phyloP scores from a whole-genome alignment of 345 rosid genomes.

The Populus alba region DNA sequence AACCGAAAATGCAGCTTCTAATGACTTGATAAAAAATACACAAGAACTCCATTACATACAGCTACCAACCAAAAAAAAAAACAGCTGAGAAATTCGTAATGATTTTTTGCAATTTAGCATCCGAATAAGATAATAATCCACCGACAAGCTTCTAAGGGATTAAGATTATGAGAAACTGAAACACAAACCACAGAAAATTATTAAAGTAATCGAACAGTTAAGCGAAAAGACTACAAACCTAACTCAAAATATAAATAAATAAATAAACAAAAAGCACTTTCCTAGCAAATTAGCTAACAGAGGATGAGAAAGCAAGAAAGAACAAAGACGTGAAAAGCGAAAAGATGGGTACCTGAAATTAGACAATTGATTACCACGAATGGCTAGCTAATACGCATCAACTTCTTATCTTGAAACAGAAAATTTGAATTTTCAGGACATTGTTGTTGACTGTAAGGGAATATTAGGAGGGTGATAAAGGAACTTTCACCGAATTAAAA shows the following conservation, averaged over 20 bases:
- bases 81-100: neutral
- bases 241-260: neutral
- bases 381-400: too few species aligned
- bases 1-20: too few species aligned
- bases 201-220: neutral
- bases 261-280: neutral
- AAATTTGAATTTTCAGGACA: too few species aligned
- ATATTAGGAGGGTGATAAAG: neutral
- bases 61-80: too few species aligned
- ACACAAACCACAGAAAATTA: neutral
- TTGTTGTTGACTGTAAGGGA: too few species aligned
- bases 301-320: too few species aligned
- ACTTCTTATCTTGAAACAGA: too few species aligned
- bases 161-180: neutral
- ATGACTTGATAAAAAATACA: too few species aligned
- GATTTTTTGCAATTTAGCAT: neutral
- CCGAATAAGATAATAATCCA: neutral
- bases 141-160: too few species aligned
- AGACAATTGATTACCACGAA: neutral
- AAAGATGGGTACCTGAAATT: neutral
- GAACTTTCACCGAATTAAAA: neutral
- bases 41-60: too few species aligned
- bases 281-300: neutral
- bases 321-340: neutral
- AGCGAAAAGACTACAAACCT: slow-evolving; percentile 11